Percentiles rank a stretch among this genome's conserved stretches.
Conservation (phyloP, 2,329 filamentous ascomycete species). For the Aspergillus quadrilineatus region DNA sequence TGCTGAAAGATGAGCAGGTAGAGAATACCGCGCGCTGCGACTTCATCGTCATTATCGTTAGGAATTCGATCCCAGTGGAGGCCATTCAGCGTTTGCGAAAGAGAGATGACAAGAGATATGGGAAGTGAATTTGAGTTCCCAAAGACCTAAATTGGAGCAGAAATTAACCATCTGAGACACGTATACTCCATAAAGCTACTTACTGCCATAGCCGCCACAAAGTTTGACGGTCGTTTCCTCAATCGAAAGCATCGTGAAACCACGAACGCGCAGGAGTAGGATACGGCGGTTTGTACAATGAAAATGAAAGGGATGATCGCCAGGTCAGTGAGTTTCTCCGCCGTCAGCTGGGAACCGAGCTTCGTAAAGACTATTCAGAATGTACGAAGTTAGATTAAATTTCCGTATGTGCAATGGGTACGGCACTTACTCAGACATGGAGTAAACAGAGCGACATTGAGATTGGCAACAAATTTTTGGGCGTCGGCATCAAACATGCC, state of each 20-base stretch:
- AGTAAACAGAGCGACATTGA: conserved; percentile 95
- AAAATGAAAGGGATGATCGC: conserved; percentile 97
- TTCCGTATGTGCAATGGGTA: conserved; percentile 9
- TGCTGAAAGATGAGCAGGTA: conserved; percentile 98
- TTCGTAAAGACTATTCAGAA: conserved; percentile 79
- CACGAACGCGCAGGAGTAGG: conserved; percentile 70
- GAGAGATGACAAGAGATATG: conserved; percentile 90
- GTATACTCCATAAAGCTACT: conserved; percentile 23
- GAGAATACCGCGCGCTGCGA: conserved; percentile 87
- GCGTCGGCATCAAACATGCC: conserved; percentile 94
- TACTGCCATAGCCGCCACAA: conserved; percentile 92
- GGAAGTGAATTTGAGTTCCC: conserved; percentile 98
- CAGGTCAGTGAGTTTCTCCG: conserved; percentile 84
- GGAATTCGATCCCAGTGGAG: conserved; percentile 91
- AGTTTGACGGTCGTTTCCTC: conserved; percentile 82
- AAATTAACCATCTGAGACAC: background rate
- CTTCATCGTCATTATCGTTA: conserved; percentile 92
- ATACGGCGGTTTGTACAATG: conserved; percentile 79
- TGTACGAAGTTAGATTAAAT: background rate
- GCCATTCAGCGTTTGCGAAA: conserved; percentile 87
- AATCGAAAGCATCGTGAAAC: conserved; percentile 78
- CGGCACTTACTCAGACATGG: conserved; percentile 79
- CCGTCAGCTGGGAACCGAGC: conserved; percentile 87
- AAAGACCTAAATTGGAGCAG: conserved; percentile 62
- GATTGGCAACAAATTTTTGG: conserved; percentile 93